Percentiles rank a stretch among this genome's conserved stretches.
phyloP scores from a whole-genome alignment of 352 stramenopile genomes.

The Phytophthora hybrid region DNA sequence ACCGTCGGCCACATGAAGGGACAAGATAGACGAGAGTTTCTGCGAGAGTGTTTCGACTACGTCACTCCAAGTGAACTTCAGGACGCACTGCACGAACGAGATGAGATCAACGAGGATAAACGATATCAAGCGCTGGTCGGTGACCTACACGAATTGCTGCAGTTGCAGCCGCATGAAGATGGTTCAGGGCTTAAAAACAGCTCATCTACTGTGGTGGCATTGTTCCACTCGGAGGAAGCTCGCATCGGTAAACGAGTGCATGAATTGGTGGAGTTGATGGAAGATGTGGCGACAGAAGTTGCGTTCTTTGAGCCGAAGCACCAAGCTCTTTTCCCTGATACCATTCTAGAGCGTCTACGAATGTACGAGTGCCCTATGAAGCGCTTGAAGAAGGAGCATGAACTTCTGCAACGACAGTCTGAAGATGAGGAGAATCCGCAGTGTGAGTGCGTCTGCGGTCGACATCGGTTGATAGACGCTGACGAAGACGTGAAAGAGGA shows the following conservation, averaged over 20 bases:
- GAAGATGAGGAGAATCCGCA: constrained; percentile 15
- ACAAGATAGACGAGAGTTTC: constrained; percentile 52
- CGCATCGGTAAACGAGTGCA: constrained; percentile 58
- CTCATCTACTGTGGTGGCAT: constrained; percentile 4
- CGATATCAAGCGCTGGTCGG: constrained; percentile 55
- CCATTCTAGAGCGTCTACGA: constrained; percentile 39
- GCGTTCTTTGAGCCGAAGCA: constrained; percentile 41
- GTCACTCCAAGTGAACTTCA: constrained; percentile 61
- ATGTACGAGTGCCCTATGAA: constrained; percentile 56
- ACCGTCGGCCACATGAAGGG: constrained; percentile 56
- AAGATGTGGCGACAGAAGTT: constrained; percentile 64
- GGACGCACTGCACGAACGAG: constrained; percentile 52
- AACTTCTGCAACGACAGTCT: constrained; percentile 42
- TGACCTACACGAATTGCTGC: constrained; percentile 56
- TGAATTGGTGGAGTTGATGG: constrained; percentile 61
- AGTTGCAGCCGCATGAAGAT: constrained; percentile 19
- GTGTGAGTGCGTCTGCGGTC: constrained; percentile 61
- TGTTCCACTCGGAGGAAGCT: constrained; percentile 70
- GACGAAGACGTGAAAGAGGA: constrained; percentile 32
- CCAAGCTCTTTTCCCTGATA: constrained; percentile 25
- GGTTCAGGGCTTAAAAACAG: not conserved
- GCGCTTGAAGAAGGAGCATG: constrained; percentile 52
- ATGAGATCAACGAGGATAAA: constrained; percentile 72
- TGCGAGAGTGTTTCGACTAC: constrained; percentile 71
- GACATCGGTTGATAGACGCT: constrained; percentile 45